Evolutionary conservation across 768 basidiomycete species (phyloP).

Genomic region (Paxillus involutus): DNA sequence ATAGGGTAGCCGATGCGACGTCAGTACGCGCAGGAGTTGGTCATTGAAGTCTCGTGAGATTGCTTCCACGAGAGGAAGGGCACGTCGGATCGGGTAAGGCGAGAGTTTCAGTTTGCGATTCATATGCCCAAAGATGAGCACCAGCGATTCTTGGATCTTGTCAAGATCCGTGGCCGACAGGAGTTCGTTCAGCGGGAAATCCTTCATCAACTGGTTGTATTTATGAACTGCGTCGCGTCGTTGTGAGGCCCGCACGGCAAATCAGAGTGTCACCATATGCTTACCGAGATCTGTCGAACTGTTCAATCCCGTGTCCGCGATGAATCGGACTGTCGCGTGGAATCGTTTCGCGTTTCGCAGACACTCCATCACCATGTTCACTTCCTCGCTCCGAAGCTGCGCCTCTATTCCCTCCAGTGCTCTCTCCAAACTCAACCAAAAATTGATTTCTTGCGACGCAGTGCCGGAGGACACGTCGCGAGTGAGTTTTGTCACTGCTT

Average conservation of each 20-base stretch:
- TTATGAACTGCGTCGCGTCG: constrained; percentile 75
- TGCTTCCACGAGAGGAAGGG: constrained; percentile 95
- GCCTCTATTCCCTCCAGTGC: constrained; percentile 92
- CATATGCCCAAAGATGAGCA: constrained; percentile 88
- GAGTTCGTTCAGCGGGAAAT: constrained; percentile 96
- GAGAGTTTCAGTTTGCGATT: constrained; percentile 95
- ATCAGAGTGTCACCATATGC: constrained; percentile 18
- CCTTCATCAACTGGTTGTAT: constrained; percentile 98
- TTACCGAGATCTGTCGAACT: constrained; percentile 86
- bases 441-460: constrained; percentile 98
- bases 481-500: constrained; percentile 93
- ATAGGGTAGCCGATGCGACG: constrained; percentile 88
- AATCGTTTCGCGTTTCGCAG: constrained; percentile 95
- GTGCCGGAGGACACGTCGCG: constrained; percentile 93
- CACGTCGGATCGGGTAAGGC: constrained; percentile 94
- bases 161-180: constrained; percentile 95
- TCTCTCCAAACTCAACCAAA: constrained; percentile 94
- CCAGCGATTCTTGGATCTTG: constrained; percentile 88
- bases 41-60: constrained; percentile 98
- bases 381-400: constrained; percentile 89
- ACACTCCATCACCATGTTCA: constrained; percentile 91
- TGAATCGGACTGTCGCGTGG: constrained; percentile 96
- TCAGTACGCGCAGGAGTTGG: constrained; percentile 87
- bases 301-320: constrained; percentile 95
- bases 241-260: background rate